phyloP scores from a whole-genome alignment of 208 protist species.

The Wallacemonas sp. region DNA sequence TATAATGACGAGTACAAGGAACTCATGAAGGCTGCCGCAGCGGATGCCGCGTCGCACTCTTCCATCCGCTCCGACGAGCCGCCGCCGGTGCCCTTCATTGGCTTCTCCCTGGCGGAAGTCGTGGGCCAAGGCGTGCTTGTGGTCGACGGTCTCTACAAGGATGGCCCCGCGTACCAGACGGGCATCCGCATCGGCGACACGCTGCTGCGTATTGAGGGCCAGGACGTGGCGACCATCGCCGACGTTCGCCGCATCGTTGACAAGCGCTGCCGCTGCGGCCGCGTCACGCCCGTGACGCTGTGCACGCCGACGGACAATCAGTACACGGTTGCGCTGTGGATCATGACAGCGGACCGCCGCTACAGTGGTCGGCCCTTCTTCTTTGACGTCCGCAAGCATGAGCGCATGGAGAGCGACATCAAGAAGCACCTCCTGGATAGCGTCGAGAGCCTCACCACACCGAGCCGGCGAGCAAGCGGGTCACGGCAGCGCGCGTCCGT shows the following conservation, averaged over 20 bases:
- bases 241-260: constrained; percentile 33
- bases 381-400: constrained; percentile 41
- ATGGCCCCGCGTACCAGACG: constrained; percentile 49
- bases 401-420: constrained; percentile 28
- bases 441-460: constrained; percentile 2
- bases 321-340: constrained; percentile 44
- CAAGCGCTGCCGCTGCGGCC: constrained; percentile 30
- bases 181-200: constrained; percentile 54
- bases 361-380: constrained; percentile 38
- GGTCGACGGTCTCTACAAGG: constrained; percentile 41
- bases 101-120: constrained; percentile 46
- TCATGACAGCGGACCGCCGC: constrained; percentile 54
- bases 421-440: constrained; percentile 20
- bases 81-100: constrained; percentile 47
- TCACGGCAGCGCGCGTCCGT: not conserved
- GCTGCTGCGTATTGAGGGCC: constrained; percentile 32
- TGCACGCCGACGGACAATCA: constrained; percentile 28
- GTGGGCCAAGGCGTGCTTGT: constrained; percentile 24
- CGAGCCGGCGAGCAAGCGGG: not conserved
- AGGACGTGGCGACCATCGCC: constrained; percentile 29
- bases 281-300: constrained; percentile 41
- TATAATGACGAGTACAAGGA: constrained; percentile 36
- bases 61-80: constrained; percentile 3
- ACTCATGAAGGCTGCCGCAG: constrained; percentile 19
- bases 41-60: not conserved